A percentile compares a stretch with the other conserved stretches of the same genome.
Conservation (phyloP, 176 grass and related monocot genomes). For the Musa acuminata region DNA sequence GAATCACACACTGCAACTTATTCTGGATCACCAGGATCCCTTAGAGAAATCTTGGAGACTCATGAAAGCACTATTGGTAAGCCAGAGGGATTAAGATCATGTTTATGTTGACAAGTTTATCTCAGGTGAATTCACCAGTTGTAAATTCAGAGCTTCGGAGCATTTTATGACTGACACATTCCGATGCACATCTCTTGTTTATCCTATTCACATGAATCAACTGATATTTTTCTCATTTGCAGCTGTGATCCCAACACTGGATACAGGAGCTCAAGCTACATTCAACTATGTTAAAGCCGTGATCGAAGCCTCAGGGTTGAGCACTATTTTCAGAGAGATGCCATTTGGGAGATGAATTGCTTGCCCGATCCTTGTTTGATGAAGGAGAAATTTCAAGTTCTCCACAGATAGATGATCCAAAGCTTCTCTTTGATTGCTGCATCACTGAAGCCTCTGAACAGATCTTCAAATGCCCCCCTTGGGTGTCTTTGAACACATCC, state of each 20-base stretch:
- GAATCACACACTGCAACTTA: too few species aligned
- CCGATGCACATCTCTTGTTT: not conserved
- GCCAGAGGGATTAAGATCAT: too few species aligned
- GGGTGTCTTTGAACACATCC: not conserved
- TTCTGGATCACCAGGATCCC: too few species aligned
- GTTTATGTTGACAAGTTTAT: too few species aligned
- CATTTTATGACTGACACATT: conserved; percentile 36
- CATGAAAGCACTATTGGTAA: too few species aligned
- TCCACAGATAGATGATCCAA: conserved; percentile 49
- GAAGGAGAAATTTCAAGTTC: conserved; percentile 54
- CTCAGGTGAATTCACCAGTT: conserved; percentile 30
- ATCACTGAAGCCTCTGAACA: not conserved
- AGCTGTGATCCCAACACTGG: not conserved
- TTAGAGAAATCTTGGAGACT: too few species aligned
- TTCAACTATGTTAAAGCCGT: conserved; percentile 42
- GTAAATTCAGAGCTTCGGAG: conserved; percentile 35
- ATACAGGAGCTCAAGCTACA: conserved; percentile 15
- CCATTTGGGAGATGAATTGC: conserved; percentile 33
- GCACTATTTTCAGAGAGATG: conserved; percentile 38
- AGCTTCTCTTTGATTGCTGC: conserved; percentile 31
- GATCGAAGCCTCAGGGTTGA: conserved; percentile 47
- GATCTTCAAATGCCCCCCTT: conserved; percentile 9
- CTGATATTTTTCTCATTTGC: not conserved
- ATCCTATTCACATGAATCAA: not conserved
- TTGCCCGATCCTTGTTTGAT: conserved; percentile 69